Evolutionary conservation across 2,329 filamentous ascomycete genomes (phyloP).

Genomic region (Aureobasidium sp.): DNA sequence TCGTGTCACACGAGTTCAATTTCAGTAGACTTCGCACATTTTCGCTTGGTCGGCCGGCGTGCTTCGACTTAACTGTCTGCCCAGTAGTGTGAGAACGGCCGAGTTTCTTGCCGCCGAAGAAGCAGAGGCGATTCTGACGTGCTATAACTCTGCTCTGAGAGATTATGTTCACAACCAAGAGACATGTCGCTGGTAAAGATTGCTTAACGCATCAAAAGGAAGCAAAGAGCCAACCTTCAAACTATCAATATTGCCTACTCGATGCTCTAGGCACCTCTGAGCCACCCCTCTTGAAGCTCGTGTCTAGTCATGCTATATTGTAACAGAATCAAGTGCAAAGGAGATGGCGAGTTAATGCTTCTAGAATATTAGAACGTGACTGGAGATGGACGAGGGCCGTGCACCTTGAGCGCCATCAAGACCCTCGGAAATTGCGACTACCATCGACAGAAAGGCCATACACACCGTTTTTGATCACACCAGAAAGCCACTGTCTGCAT

Average conservation of each 20-base stretch:
- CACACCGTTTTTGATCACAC: neutral
- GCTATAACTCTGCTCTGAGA: no score
- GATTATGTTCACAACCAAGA: no score
- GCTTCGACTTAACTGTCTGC: neutral
- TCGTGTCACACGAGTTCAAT: neutral
- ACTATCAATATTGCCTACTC: constrained; percentile 9
- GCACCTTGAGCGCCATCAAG: constrained; percentile 1
- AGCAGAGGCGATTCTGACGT: no score
- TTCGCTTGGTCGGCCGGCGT: neutral
- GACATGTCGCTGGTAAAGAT: no score
- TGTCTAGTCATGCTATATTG: neutral
- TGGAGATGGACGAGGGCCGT: neutral
- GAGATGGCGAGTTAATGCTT: neutral
- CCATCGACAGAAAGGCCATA: neutral
- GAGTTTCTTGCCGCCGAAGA: no score
- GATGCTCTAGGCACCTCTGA: constrained; percentile 29
- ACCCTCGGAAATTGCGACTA: constrained; percentile 13
- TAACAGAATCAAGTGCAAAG: no score
- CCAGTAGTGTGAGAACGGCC: no score
- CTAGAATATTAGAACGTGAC: neutral
- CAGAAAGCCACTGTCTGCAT: neutral
- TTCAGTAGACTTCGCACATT: neutral
- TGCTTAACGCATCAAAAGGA: no score
- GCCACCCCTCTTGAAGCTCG: constrained; percentile 27
- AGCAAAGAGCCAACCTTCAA: no score